A percentile compares a stretch with the other conserved stretches of the same genome.
Conservation (phyloP, 2,329 filamentous ascomycete genomes). For the Microsporum canis region DNA sequence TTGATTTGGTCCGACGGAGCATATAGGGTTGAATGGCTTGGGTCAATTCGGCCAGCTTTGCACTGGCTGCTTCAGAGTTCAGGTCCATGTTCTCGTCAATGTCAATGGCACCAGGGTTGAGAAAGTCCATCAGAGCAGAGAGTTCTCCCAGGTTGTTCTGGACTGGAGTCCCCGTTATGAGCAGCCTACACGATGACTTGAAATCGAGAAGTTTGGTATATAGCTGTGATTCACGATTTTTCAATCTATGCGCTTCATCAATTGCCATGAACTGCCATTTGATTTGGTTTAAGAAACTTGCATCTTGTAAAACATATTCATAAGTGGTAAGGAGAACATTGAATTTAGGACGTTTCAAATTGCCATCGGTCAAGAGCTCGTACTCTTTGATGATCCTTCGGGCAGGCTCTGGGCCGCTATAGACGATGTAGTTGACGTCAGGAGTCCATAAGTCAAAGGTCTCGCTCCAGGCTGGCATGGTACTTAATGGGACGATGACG, state of each 20-base stretch:
- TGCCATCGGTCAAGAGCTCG: conserved; percentile 76
- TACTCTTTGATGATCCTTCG: conserved; percentile 81
- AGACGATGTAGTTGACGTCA: conserved; percentile 93
- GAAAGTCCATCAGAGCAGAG: conserved; percentile 84
- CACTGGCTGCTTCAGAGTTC: conserved; percentile 64
- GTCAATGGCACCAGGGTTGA: conserved; percentile 85
- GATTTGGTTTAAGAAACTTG: conserved; percentile 71
- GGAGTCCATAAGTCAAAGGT: conserved; percentile 96
- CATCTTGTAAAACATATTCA: conserved; percentile 84
- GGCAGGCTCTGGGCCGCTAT: conserved; percentile 78
- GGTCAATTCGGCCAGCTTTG: conserved; percentile 77
- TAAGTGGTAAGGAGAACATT: conserved; percentile 97
- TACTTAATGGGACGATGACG: conserved; percentile 92
- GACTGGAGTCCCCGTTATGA: conserved; percentile 95
- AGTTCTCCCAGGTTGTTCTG: conserved; percentile 94
- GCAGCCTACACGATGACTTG: conserved; percentile 71
- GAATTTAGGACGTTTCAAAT: conserved; percentile 83
- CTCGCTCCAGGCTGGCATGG: conserved; percentile 95
- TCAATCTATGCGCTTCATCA: conserved; percentile 91
- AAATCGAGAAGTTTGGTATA: conserved; percentile 79
- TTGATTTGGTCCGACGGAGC: conserved; percentile 89
- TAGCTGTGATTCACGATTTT: conserved; percentile 89
- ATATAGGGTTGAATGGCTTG: conserved; percentile 86
- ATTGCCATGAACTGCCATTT: conserved; percentile 97
- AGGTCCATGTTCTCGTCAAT: conserved; percentile 91